phyloP scores from a whole-genome alignment of 345 rosid species.

The Orychophragmus violaceus region DNA sequence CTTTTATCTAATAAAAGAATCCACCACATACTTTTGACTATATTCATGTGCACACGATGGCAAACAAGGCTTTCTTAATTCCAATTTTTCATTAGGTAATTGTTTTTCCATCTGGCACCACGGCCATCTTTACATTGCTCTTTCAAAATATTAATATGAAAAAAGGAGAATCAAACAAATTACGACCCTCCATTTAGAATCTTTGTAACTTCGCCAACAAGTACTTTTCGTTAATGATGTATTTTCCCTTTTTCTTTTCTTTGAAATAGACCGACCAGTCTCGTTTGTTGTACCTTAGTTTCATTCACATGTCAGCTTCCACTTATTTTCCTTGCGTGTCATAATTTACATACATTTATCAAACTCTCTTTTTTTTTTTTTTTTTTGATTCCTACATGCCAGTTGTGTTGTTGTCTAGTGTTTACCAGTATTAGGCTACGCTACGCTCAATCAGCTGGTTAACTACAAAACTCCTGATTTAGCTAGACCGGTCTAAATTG shows the following conservation, averaged over 20 bases:
- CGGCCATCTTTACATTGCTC: neutral
- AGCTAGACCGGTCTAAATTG: neutral
- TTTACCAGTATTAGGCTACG: neutral
- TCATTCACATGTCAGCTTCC: conserved; percentile 14
- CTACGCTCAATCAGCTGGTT: neutral
- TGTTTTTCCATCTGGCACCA: neutral
- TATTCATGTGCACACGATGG: neutral
- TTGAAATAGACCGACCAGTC: conserved; percentile 1
- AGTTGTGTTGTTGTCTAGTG: neutral
- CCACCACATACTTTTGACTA: neutral
- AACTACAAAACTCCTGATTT: neutral
- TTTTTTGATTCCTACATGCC: no score
- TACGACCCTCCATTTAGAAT: conserved; percentile 9
- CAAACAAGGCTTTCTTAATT: neutral
- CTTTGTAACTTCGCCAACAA: conserved; percentile 20
- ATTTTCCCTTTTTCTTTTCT: neutral
- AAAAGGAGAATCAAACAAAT: neutral
- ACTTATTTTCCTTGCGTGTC: conserved; percentile 16
- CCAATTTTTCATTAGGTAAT: neutral
- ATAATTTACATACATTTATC: neutral
- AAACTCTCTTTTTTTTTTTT: no score
- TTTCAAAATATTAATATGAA: neutral
- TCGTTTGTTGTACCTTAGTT: neutral
- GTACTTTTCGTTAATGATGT: neutral
- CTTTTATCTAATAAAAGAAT: neutral